phyloP scores from a whole-genome alignment of 306 rosid species.

The Senna tora region DNA sequence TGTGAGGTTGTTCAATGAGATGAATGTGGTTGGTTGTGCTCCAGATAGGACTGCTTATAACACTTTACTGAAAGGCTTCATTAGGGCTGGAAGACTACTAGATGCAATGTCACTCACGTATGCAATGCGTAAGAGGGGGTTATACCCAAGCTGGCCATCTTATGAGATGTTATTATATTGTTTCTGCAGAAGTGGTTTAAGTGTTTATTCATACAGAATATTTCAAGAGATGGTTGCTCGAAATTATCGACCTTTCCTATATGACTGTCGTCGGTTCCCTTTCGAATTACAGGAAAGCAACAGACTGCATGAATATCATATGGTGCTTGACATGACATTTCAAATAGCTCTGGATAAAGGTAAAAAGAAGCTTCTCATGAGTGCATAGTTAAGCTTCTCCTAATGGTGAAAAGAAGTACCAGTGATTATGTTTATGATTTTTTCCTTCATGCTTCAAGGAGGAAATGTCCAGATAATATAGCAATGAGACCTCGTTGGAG shows the following conservation, averaged over 20 bases:
- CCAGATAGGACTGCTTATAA: conserved; percentile 46
- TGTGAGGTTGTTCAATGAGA: conserved; percentile 48
- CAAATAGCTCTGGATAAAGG: conserved; percentile 23
- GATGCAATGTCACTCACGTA: conserved; percentile 46
- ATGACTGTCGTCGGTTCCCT: neutral
- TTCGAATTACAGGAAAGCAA: conserved; percentile 9
- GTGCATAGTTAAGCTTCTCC: neutral
- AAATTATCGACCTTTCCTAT: conserved; percentile 9
- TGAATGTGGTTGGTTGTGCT: conserved; percentile 45
- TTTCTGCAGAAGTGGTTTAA: conserved; percentile 29
- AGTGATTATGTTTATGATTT: neutral
- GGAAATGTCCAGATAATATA: conserved; percentile 9
- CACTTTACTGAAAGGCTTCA: conserved; percentile 49
- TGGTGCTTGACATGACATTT: conserved; percentile 16
- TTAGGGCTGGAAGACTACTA: conserved; percentile 37
- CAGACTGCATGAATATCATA: conserved; percentile 18
- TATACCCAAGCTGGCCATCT: conserved; percentile 32
- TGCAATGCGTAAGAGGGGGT: conserved; percentile 43
- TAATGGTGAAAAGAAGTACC: neutral
- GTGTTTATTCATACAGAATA: conserved; percentile 34
- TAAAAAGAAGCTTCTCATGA: conserved; percentile 21
- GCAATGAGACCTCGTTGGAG: neutral
- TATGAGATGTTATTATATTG: conserved; percentile 34
- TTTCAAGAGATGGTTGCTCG: conserved; percentile 43
- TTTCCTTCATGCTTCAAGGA: neutral